Evolutionary conservation across 2,329 filamentous ascomycete genomes (phyloP).

Genomic region (Fusarium sp.): DNA sequence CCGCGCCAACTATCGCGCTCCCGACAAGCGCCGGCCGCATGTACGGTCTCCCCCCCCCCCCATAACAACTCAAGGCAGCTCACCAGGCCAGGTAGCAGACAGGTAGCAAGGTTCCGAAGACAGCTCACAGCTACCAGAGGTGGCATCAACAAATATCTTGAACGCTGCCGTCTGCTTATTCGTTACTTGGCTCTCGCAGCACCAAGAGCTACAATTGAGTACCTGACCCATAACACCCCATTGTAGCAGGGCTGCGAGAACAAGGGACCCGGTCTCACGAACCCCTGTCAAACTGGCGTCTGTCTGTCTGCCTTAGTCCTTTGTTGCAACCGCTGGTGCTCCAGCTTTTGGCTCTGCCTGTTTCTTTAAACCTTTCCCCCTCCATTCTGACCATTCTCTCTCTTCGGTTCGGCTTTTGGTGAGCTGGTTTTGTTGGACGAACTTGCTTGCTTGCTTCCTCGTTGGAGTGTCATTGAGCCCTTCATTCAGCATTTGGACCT

Average conservation of each 20-base stretch:
- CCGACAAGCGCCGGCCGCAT: conserved; percentile 42
- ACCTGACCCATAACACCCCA: conserved; percentile 27
- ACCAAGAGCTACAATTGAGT: conserved; percentile 26
- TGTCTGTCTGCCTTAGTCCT: conserved; percentile 38
- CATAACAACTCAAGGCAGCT: conserved; percentile 19
- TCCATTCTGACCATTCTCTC: conserved; percentile 38
- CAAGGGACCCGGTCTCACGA: conserved; percentile 31
- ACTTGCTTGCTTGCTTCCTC: conserved; percentile 18
- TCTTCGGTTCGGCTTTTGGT: conserved; percentile 28
- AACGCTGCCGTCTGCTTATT: conserved; percentile 22
- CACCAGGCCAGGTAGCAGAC: conserved; percentile 4
- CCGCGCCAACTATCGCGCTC: conserved; percentile 38
- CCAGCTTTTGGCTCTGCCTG: conserved; percentile 34
- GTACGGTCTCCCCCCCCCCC: conserved; percentile 30
- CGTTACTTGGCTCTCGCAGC: conserved; percentile 8
- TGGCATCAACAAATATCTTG: conserved; percentile 23
- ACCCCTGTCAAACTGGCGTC: conserved; percentile 39
- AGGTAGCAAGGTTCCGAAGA: conserved; percentile 14
- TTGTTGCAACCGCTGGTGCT: conserved; percentile 40
- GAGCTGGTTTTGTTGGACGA: conserved; percentile 29
- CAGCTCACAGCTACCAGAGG: conserved; percentile 31
- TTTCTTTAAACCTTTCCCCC: conserved; percentile 47
- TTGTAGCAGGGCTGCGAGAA: conserved; percentile 34
- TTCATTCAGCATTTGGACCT: conserved; percentile 6
- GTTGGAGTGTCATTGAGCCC: conserved; percentile 12